These are phyloP conservation scores for Pyricularia pennisetigena DNA, from an alignment of 2,329 filamentous ascomycete genomes.

Conservation along the genomic window DNA sequence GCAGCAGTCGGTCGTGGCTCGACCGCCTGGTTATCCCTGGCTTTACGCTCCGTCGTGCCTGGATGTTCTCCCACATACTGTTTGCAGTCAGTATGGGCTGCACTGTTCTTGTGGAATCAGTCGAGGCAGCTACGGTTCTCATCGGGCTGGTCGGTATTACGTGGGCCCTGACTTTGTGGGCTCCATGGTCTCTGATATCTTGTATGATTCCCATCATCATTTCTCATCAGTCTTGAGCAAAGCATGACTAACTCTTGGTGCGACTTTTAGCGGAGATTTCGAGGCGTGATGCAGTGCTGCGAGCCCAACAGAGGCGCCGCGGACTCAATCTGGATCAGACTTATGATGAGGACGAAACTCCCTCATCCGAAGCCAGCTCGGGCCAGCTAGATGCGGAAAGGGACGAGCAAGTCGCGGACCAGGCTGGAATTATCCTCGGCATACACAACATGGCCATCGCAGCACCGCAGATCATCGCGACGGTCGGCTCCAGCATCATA, in stretches of 20 bases:
- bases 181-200: constrained; percentile 80
- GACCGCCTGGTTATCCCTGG: constrained; percentile 64
- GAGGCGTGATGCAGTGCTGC: constrained; percentile 57
- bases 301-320: constrained; percentile 21
- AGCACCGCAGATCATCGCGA: constrained; percentile 84
- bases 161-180: constrained; percentile 91
- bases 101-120: constrained; percentile 67
- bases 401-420: constrained; percentile 50
- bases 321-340: constrained; percentile 9
- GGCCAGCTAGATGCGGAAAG: constrained; percentile 17
- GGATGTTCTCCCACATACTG: constrained; percentile 77
- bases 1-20: constrained; percentile 33
- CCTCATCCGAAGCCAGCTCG: constrained; percentile 16
- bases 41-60: constrained; percentile 78
- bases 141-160: constrained; percentile 79
- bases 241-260: background rate
- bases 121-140: constrained; percentile 63
- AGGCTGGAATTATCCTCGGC: constrained; percentile 83
- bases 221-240: background rate
- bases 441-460: constrained; percentile 95
- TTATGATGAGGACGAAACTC: constrained; percentile 11
- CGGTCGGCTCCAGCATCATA: constrained; percentile 71
- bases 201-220: background rate
- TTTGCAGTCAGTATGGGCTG: constrained; percentile 75
- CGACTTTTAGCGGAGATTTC: constrained; percentile 64